Base-by-base conservation (phyloP, 352 stramenopile genomes). In the Lagenidium giganteum region DNA sequence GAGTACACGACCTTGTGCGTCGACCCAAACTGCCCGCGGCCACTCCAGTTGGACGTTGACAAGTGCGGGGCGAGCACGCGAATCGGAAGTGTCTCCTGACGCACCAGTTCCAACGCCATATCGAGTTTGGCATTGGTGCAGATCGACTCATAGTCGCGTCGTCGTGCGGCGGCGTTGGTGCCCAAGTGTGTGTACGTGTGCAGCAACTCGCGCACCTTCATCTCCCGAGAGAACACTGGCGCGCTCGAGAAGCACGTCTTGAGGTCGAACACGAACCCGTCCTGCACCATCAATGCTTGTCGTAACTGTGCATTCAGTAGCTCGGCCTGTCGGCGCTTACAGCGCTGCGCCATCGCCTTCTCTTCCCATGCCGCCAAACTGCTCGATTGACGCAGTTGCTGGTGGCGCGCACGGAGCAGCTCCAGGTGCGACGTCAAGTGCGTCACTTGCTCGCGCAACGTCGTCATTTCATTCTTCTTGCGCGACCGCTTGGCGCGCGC, bases 111-210 rank as follows among this genome's bases (percentile, higher is more conserved):
- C 2, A 67, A 56, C n/a, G 70, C 70, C 49, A 83, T 54, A 6
- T 81, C 60, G 0, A 77, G 47, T 49, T 83, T 83, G 1, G 54
- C 61, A 34, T 67, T 55, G 9, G 35, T 56, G 44, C 70, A 80
- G 17, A 78, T 58, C 17, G 44, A 38, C 20, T 77, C 46, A 44
- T 66, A 74, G 51, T 83, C 70, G 11, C 67, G 68, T 20, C 35
- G 38, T 8, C 70, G 65, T 13, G 62, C 52, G 12, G 52, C 55
- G 12, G 47, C 23, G 25, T 62, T 66, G 27, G 29, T 55, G n/a
- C 65, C 63, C n/a, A 83, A 27, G 5, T 49, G 59, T n/a, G 72
- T 83, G 56, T 70, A 82, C 6, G 67, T 83, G 40, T 85, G 69
- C 14, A 85, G 35, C 18, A 82, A 34, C 22, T 64, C 61, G 21